phyloP scores from a whole-genome alignment of 257 asterid genomes.

The Solanum chiquidenum region DNA sequence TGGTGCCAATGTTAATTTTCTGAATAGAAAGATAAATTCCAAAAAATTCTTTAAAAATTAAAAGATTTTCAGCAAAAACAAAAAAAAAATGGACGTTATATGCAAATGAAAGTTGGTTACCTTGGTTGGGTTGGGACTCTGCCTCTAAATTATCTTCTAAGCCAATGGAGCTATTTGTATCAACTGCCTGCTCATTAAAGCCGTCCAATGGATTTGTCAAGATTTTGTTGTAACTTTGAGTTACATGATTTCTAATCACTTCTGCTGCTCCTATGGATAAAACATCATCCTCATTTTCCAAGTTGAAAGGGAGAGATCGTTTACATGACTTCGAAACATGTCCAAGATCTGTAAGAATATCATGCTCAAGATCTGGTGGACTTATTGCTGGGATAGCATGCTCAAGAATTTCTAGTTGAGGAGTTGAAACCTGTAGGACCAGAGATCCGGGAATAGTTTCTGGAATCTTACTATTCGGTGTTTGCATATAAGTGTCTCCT shows the following conservation, averaged over 20 bases:
- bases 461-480: neutral
- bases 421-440: constrained; percentile 13
- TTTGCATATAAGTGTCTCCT: neutral
- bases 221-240: neutral
- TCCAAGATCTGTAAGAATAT: neutral
- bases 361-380: neutral
- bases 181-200: neutral
- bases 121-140: neutral
- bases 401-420: constrained; percentile 12
- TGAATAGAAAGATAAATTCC: neutral
- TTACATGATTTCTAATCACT: neutral
- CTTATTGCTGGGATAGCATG: neutral
- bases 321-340: neutral
- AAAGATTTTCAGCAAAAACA: neutral
- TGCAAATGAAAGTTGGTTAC: neutral
- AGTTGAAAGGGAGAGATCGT: constrained; percentile 11
- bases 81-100: neutral
- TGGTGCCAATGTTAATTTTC: neutral
- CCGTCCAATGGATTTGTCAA: neutral
- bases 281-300: neutral
- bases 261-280: neutral
- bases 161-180: neutral
- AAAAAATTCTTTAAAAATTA: neutral
- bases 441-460: neutral
- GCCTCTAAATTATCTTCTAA: neutral